A percentile compares a stretch with the other conserved stretches of the same genome.
These are phyloP conservation scores for Penicillium robsamsonii DNA, from an alignment of 495 filamentous ascomycete genomes.

Conservation along the genomic window DNA sequence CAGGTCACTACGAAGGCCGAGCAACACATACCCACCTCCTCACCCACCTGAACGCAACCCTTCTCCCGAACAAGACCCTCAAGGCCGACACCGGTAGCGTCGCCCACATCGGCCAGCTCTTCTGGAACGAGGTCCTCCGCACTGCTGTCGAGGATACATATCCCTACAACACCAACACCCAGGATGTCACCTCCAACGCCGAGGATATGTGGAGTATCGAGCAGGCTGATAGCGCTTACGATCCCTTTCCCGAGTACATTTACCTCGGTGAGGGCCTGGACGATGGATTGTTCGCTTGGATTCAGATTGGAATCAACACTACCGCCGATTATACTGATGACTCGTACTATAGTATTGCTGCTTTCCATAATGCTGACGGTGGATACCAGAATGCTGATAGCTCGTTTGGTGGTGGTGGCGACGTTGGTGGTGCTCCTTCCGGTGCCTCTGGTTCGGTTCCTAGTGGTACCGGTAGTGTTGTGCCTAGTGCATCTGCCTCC, in stretches of 20 bases:
- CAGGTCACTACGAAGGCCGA: constrained; percentile 59
- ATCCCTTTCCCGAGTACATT: constrained; percentile 41
- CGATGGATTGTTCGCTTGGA: constrained; percentile 56
- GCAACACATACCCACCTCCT: constrained; percentile 57
- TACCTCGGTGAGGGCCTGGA: constrained; percentile 47
- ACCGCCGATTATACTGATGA: constrained; percentile 44
- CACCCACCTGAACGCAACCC: constrained; percentile 46
- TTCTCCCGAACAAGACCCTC: constrained; percentile 49
- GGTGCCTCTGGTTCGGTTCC: constrained; percentile 13
- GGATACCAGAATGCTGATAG: constrained; percentile 33
- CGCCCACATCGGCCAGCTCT: constrained; percentile 52
- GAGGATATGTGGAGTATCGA: constrained; percentile 37
- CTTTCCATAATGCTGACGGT: constrained; percentile 33
- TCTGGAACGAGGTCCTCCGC: constrained; percentile 60
- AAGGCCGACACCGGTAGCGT: constrained; percentile 42
- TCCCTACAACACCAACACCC: constrained; percentile 57
- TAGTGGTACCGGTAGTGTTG: constrained; percentile 11
- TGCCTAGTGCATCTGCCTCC: neutral
- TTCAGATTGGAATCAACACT: constrained; percentile 57
- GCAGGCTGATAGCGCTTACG: constrained; percentile 33
- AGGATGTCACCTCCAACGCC: constrained; percentile 49
- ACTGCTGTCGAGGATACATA: constrained; percentile 51
- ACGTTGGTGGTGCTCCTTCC: constrained; percentile 21
- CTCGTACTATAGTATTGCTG: constrained; percentile 40
- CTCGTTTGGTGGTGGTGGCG: constrained; percentile 3